Evolutionary conservation across 176 grass and related monocot species (phyloP).

Genomic region (Alopecurus myosuroides): DNA sequence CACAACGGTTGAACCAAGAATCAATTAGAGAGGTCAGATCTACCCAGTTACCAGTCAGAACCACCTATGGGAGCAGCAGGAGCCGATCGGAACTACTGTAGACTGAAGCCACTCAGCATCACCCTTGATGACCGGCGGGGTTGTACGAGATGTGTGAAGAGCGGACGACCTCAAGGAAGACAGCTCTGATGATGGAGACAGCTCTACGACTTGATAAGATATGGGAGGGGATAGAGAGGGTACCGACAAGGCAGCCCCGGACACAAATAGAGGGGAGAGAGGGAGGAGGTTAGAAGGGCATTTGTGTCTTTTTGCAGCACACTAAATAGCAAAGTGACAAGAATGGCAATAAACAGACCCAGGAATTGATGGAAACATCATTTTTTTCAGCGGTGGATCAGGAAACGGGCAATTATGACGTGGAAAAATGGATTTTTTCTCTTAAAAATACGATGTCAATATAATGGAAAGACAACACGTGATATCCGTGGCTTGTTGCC

Average conservation of each 20-base stretch:
- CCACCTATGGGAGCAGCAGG: neutral
- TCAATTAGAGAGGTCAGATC: neutral
- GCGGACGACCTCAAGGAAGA: neutral
- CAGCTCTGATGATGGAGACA: neutral
- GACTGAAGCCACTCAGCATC: neutral
- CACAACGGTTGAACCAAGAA: neutral
- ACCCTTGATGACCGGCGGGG: neutral
- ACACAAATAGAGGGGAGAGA: neutral
- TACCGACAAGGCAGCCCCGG: neutral
- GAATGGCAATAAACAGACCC: neutral
- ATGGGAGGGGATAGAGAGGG: neutral
- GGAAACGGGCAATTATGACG: neutral
- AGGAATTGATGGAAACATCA: neutral
- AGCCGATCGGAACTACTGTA: neutral
- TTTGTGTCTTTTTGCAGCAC: neutral
- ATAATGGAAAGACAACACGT: neutral
- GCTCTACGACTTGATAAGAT: neutral
- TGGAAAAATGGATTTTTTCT: neutral
- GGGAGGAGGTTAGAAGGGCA: neutral
- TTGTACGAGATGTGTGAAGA: neutral
- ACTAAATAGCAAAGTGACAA: neutral
- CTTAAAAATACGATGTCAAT: neutral
- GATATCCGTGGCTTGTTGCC: neutral
- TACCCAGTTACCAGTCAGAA: neutral
- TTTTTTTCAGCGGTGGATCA: neutral